Conservation (phyloP, 129 eudicot species). For the Deinandra increscens region DNA sequence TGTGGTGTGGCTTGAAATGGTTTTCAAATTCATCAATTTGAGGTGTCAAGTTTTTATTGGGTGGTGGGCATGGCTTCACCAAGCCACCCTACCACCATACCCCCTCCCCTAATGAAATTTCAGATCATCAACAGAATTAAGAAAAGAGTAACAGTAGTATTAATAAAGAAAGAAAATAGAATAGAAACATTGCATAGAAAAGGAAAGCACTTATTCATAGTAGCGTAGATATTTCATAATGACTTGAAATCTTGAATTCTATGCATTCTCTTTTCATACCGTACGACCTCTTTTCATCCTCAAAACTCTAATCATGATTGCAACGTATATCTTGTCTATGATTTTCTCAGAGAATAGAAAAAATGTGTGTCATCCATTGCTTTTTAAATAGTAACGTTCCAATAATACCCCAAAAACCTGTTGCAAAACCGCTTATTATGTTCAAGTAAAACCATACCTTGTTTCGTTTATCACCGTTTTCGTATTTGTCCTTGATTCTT, state of each 20-base stretch:
- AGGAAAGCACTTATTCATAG: neutral
- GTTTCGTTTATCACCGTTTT: neutral
- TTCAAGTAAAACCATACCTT: slow-evolving; percentile 13
- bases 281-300: slow-evolving; percentile 12
- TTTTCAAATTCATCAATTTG: too few relatives aligned
- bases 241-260: neutral
- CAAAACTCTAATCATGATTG: slow-evolving; percentile 9
- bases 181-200: neutral
- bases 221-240: neutral
- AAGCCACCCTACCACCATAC: too few relatives aligned
- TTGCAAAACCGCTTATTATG: slow-evolving; percentile 22
- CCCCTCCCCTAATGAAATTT: too few relatives aligned
- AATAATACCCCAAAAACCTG: slow-evolving; percentile 28
- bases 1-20: too few relatives aligned
- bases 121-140: too few relatives aligned
- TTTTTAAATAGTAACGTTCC: slow-evolving; percentile 22
- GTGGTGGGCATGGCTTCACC: too few relatives aligned
- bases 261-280: too few relatives aligned
- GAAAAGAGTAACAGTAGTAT: too few relatives aligned
- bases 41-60: too few relatives aligned
- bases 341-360: neutral
- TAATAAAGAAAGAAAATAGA: too few relatives aligned
- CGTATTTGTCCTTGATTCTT: neutral
- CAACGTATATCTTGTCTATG: neutral
- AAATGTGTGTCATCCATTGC: slow-evolving; percentile 20